Evolutionary conservation across 139 green algal species (phyloP), one percentile per base, ranked within the genome.

Genomic region (Chlorella sp.): DNA sequence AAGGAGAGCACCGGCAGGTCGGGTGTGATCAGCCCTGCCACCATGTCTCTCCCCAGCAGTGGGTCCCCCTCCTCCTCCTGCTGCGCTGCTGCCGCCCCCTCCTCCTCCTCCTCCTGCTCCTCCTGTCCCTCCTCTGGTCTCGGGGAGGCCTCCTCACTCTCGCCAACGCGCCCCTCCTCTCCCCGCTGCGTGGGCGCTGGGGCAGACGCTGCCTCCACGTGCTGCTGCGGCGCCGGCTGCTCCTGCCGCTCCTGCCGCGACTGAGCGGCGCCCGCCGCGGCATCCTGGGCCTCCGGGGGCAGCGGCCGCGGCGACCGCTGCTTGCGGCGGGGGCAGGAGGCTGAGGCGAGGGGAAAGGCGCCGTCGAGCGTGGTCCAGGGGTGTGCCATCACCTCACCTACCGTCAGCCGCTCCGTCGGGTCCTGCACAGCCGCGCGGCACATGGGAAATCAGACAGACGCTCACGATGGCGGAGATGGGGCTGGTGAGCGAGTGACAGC

Each of bases 331-430:
- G 31, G 65, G 77, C 65, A 87, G 59, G n/a, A n/a, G n/a, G 19
- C 14, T 55, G 71, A 76, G 33, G 60, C 53, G 64, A 83, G 61
- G 50, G 77, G 67, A 46, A 70, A 82, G 3, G 36, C 43, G 60
- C 81, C 74, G 29, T 62, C 77, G 4, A 59, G 64, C 12, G 87
- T 92, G 8, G 92, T 80, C 93, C 93, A 97, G 15, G 89, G 77
- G 72, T 97, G 92, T 2, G 51, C 64, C 82, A 92, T 89, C 31
- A 95, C 67, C 29, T 88, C 77, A 25, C 43, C 42, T 29, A 97
- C 74, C 0, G 80, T 89, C 46, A 94, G 90, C 38, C 93, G 88
- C 61, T 88, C 75, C 29, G 83, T 78, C 0, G 93, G 93, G 73
- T 95, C 87, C 85, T 93, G 80, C 53, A 42, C 25, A 23, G 8